These are phyloP conservation scores for Pichia sp. DNA, from an alignment of 1,139 yeast species.

Conservation along the genomic window DNA sequence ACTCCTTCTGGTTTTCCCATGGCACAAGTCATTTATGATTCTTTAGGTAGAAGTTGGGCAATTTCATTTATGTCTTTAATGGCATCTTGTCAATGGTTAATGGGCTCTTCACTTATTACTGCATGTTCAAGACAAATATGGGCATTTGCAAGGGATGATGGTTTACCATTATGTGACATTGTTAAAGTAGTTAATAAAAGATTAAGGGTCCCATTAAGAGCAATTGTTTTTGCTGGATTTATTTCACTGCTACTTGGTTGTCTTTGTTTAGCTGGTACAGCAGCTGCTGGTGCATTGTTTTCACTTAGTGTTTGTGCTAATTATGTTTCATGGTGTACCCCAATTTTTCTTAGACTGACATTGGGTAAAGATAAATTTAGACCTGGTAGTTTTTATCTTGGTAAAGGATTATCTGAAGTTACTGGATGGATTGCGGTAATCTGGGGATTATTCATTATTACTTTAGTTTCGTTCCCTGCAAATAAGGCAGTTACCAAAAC, in stretches of 20 bases:
- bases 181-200: background rate
- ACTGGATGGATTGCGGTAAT: background rate
- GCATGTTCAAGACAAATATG: background rate
- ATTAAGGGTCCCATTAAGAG: background rate
- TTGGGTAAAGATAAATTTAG: background rate
- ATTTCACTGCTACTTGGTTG: background rate
- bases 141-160: background rate
- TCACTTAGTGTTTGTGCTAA: background rate
- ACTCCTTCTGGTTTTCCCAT: background rate
- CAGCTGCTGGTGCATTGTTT: background rate
- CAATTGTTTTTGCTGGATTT: background rate
- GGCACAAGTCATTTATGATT: background rate
- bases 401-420: background rate
- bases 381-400: background rate
- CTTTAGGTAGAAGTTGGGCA: background rate
- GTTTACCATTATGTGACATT: background rate
- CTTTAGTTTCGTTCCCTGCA: background rate
- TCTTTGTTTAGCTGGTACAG: background rate
- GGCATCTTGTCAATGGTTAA: background rate
- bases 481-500: slow-evolving; percentile 28
- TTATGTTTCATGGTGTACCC: background rate
- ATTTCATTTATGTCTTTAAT: background rate
- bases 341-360: background rate
- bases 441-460: background rate
- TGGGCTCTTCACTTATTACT: background rate